A percentile compares a stretch with the other conserved stretches of the same genome.
phyloP scores from a whole-genome alignment of 306 rosid species.

The Fragaria iinumae region DNA sequence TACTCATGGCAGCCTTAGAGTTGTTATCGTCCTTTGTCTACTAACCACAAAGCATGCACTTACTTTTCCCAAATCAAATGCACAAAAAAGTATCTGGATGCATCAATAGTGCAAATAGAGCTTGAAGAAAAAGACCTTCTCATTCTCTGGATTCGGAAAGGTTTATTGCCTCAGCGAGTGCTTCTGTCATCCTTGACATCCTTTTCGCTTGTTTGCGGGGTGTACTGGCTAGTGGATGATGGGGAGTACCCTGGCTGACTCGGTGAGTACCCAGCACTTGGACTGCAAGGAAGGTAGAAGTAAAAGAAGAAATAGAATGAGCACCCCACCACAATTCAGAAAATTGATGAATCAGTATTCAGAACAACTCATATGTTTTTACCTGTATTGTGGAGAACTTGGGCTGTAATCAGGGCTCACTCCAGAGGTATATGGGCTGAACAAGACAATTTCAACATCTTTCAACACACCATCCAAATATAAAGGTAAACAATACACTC shows the following conservation, averaged over 20 bases:
- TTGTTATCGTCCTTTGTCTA: background rate
- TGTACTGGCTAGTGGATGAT: slow-evolving; percentile 90
- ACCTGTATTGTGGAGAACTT: slow-evolving; percentile 93
- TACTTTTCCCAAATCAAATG: background rate
- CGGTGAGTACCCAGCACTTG: slow-evolving; percentile 97
- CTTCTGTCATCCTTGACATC: slow-evolving; percentile 56
- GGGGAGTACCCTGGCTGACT: slow-evolving; percentile 99
- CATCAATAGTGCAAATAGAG: background rate
- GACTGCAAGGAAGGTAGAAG: slow-evolving; percentile 44
- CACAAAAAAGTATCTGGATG: background rate
- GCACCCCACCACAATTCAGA: background rate
- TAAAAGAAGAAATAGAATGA: slow-evolving; percentile 12
- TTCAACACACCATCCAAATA: slow-evolving; percentile 4
- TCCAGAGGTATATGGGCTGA: slow-evolving; percentile 84
- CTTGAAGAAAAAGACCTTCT: slow-evolving; percentile 16
- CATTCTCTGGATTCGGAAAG: slow-evolving; percentile 4
- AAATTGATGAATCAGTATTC: background rate
- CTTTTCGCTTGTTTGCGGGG: slow-evolving; percentile 69
- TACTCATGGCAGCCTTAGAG: background rate
- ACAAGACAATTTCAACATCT: slow-evolving; percentile 14
- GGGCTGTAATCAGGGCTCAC: slow-evolving; percentile 88
- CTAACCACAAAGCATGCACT: background rate
- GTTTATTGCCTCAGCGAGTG: slow-evolving; percentile 40
- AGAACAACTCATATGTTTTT: background rate
- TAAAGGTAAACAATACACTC: background rate